Base-by-base conservation (phyloP, 225 moss, liverwort and hornwort genomes). In the Pseudoscleropodium purum region DNA sequence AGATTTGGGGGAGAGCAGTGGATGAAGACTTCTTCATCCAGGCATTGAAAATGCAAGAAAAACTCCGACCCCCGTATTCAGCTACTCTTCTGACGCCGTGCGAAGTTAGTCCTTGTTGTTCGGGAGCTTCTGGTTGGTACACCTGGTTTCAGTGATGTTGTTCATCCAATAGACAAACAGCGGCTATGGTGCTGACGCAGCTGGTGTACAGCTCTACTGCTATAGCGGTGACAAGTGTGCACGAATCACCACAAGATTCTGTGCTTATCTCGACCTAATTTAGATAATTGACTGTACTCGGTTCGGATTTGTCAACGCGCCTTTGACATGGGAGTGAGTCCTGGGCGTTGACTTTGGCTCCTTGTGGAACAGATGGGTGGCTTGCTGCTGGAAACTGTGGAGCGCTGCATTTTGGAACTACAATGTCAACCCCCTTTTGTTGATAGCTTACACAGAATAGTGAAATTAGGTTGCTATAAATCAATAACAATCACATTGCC, bases 121-220 rank as follows among this genome's bases (percentile, higher is more conserved):
- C n/a, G 37, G 52, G 33, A 68, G 36, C 85, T 81, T 85, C 68
- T 92, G 92, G 77, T 92, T 88, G 92, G 92, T 88, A 45, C 62
- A 37, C 62, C 51, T 43, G 45, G 68, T 36, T 67, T 21, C 9
- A 2, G 5, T 15, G 75, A 20, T 9, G 31, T 4, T 5, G 16
- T 4, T 12, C 82, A 63, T 82, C 92, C 92, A 90, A 92, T 92
- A 30, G 63, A 47, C 3, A 62, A 8, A 18, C 47, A 18, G 61
- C 67, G 37, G 47, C 82, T 68, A 21, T 41, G 85, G 81, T 21
- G 73, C 81, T 88, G 90, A 92, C 88, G 92, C 49, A 88, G 87
- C 82, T 66, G 29, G 31, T 51, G 41, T 21, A 4, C 81, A 43
- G 33, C 45, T 33, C 33, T 43, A 26, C n/a, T 49, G 61, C 66